Conservation (phyloP, 495 filamentous ascomycete species). For the Pseudoneurospora amorphoporcata region DNA sequence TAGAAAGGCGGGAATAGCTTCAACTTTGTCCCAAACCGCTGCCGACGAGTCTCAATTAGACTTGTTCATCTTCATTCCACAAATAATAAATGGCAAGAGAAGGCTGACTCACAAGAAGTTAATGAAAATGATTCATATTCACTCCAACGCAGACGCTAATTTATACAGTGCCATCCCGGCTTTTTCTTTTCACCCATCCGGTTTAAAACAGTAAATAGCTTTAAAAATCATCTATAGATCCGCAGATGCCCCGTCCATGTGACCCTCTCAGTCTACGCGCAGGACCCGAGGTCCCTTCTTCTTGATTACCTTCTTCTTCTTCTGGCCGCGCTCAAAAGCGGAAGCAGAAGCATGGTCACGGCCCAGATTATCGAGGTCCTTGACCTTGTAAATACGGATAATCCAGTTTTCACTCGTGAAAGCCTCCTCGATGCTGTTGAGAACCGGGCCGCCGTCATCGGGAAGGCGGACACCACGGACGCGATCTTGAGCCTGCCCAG, state of each 20-base stretch:
- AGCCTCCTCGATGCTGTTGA: constrained; percentile 88
- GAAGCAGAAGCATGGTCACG: constrained; percentile 76
- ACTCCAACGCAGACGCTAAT: constrained; percentile 10
- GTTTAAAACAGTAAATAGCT: constrained; percentile 6
- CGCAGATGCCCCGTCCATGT: neutral
- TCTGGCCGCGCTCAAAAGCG: constrained; percentile 85
- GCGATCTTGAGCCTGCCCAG: constrained; percentile 83
- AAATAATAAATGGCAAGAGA: neutral
- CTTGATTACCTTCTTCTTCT: constrained; percentile 82
- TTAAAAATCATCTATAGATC: constrained; percentile 13
- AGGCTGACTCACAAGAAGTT: neutral
- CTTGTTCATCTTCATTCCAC: neutral
- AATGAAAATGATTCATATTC: neutral
- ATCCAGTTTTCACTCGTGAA: constrained; percentile 99
- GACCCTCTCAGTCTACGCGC: constrained; percentile 59
- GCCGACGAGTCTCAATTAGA: neutral
- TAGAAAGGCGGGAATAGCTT: neutral
- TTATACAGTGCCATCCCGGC: constrained; percentile 15
- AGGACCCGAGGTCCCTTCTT: constrained; percentile 71
- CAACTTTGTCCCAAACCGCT: neutral
- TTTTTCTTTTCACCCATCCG: constrained; percentile 10
- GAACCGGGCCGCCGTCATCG: constrained; percentile 62
- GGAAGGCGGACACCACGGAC: constrained; percentile 78
- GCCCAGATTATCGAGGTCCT: constrained; percentile 92
- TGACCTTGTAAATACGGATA: constrained; percentile 99